phyloP scores from a whole-genome alignment of 2,329 filamentous ascomycete species.

The Stagonosporopsis chrysanthemi region DNA sequence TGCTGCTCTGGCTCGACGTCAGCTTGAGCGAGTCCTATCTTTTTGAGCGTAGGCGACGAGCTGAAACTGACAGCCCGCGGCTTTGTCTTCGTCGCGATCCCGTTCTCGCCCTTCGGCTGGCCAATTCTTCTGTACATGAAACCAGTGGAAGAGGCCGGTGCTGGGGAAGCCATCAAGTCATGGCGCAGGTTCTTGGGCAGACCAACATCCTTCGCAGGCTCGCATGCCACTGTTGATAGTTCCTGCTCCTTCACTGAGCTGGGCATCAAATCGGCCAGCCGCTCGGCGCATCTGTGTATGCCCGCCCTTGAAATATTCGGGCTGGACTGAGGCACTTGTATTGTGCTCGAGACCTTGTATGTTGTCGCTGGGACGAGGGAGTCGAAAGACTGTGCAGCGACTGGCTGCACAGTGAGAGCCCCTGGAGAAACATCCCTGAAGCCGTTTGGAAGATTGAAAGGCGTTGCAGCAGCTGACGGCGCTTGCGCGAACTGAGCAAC shows the following conservation, averaged over 20 bases:
- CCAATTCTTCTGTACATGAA: conserved; percentile 38
- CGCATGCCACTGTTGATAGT: background rate
- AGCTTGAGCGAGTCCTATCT: background rate
- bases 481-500: conserved; percentile 7
- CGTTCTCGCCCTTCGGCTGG: conserved; percentile 15
- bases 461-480: background rate
- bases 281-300: conserved; percentile 22
- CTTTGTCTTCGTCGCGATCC: conserved; percentile 21
- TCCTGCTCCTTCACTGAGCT: background rate
- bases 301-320: conserved; percentile 3
- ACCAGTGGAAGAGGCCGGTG: conserved; percentile 33
- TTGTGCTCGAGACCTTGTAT: conserved; percentile 10
- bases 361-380: conserved; percentile 17
- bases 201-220: background rate
- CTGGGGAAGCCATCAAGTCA: conserved; percentile 33
- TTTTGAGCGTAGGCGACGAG: conserved; percentile 27
- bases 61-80: conserved; percentile 35
- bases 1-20: background rate
- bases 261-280: conserved; percentile 3
- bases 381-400: conserved; percentile 7
- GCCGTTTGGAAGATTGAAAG: background rate
- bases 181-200: conserved; percentile 11
- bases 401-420: background rate
- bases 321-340: conserved; percentile 13
- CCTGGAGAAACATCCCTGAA: background rate